phyloP scores from a whole-genome alignment of 129 eudicot species.

The Lonicera japonica region DNA sequence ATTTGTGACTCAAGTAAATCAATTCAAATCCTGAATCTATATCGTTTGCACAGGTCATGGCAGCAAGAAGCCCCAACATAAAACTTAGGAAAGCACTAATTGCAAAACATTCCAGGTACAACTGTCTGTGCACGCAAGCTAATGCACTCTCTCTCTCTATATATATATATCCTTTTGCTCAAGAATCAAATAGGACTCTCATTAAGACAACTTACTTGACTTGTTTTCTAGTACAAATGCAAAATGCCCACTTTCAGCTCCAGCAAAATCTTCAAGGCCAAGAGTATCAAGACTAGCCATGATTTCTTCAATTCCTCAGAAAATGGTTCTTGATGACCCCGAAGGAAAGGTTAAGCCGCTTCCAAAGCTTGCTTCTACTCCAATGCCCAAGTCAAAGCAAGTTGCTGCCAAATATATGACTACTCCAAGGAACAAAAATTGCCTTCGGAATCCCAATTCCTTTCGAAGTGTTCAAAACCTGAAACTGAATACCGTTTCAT shows the following conservation, averaged over 20 bases:
- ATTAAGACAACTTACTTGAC: not conserved
- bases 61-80: conserved; percentile 95
- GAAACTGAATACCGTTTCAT: conserved; percentile 26
- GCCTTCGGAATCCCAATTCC: conserved; percentile 39
- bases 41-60: conserved; percentile 53
- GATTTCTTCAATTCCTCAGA: conserved; percentile 45
- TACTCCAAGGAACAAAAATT: conserved; percentile 70
- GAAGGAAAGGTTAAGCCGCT: conserved; percentile 32
- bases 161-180: no score
- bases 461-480: conserved; percentile 75
- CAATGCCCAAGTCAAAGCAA: conserved; percentile 48
- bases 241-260: conserved; percentile 92
- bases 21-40: not conserved
- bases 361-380: conserved; percentile 47
- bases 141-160: no score
- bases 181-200: not conserved
- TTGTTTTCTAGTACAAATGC: conserved; percentile 30
- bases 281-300: conserved; percentile 57
- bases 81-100: conserved; percentile 53
- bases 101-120: conserved; percentile 49
- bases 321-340: conserved; percentile 19
- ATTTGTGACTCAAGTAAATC: not conserved
- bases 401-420: conserved; percentile 97
- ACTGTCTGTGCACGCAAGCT: no score
- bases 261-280: conserved; percentile 74